phyloP scores from a whole-genome alignment of 2,329 filamentous ascomycete species.

The Nemania sp. region DNA sequence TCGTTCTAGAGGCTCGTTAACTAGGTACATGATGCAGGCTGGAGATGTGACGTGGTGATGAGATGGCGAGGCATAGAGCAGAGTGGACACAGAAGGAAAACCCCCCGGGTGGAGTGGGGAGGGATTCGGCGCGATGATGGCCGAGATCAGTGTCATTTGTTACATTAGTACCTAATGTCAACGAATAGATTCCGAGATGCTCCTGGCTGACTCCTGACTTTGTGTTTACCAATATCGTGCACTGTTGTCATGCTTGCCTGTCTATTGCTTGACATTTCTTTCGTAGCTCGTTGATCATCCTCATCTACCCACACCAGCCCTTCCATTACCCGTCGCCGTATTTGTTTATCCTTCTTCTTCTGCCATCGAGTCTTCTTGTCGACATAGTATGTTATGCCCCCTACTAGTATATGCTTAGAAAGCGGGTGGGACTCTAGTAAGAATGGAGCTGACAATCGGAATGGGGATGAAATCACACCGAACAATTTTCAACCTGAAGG shows the following conservation, averaged over 20 bases:
- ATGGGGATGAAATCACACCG: no score
- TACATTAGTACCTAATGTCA: conserved; percentile 6
- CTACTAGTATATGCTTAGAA: no score
- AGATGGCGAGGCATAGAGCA: neutral
- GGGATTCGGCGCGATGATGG: neutral
- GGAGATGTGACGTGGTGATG: neutral
- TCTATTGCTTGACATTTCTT: no score
- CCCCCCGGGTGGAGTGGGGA: neutral
- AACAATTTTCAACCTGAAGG: no score
- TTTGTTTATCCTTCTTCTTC: no score
- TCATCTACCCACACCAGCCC: no score
- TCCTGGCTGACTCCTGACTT: neutral
- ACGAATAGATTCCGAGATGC: conserved; percentile 4
- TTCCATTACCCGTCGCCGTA: no score
- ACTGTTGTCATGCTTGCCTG: neutral
- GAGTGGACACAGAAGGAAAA: neutral
- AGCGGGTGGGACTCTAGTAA: no score
- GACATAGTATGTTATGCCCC: no score
- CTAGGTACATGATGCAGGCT: neutral
- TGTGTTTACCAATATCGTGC: neutral
- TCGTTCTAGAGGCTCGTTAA: neutral
- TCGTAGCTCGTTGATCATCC: no score
- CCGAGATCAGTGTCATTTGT: neutral
- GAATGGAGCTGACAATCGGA: no score
- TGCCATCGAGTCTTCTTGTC: no score